These are phyloP conservation scores for Talaromyces atroroseus DNA, from an alignment of 2,329 filamentous ascomycete genomes.

Conservation along the genomic window DNA sequence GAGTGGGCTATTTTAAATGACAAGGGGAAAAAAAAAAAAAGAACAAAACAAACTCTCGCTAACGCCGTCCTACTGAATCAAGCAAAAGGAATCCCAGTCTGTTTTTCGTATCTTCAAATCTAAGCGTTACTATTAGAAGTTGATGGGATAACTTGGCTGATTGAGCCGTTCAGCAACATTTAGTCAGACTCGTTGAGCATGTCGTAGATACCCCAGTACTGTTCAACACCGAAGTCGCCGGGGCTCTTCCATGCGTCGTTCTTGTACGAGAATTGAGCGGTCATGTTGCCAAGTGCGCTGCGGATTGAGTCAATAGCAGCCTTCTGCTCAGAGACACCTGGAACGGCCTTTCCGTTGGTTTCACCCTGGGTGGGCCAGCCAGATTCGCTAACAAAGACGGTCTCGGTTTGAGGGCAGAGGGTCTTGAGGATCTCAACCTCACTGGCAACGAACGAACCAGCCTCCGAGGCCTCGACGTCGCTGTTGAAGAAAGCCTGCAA, in stretches of 20 bases:
- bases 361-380: slow-evolving; percentile 75
- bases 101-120: not conserved
- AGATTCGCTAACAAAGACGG: slow-evolving; percentile 68
- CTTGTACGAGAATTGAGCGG: slow-evolving; percentile 75
- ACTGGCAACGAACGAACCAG: slow-evolving; percentile 68
- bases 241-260: slow-evolving; percentile 77
- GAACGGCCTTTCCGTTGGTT: slow-evolving; percentile 66
- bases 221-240: slow-evolving; percentile 68
- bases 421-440: slow-evolving; percentile 67
- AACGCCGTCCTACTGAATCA: slow-evolving; percentile 8
- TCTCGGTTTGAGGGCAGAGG: slow-evolving; percentile 60
- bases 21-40: slow-evolving; percentile 3
- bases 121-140: not conserved
- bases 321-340: slow-evolving; percentile 62
- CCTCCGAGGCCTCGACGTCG: slow-evolving; percentile 55
- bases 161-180: not conserved
- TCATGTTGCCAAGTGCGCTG: slow-evolving; percentile 58
- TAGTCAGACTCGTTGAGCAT: slow-evolving; percentile 3
- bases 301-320: slow-evolving; percentile 68
- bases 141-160: not conserved
- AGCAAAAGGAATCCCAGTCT: not conserved
- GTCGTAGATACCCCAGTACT: slow-evolving; percentile 59
- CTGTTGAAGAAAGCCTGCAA: slow-evolving; percentile 93
- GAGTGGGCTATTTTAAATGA: slow-evolving; percentile 10
- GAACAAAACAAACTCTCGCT: not conserved